Percentiles rank a stretch among this genome's conserved stretches.
phyloP scores from a whole-genome alignment of 2,329 filamentous ascomycete genomes.

The Trichoderma koningiopsis region DNA sequence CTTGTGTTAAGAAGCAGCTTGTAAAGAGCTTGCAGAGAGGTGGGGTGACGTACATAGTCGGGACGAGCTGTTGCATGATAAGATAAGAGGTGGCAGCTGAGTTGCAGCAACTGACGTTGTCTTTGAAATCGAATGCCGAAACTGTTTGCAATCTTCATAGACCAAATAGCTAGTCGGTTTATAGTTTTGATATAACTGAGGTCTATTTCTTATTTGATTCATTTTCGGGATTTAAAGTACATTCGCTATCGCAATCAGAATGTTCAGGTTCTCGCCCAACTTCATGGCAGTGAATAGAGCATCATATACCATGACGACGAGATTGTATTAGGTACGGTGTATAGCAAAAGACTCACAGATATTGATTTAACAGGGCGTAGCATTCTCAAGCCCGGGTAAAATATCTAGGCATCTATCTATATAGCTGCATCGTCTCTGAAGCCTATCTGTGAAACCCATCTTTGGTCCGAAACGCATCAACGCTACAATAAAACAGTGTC shows the following conservation, averaged over 20 bases:
- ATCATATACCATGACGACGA: accelerated
- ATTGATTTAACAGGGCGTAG: neutral
- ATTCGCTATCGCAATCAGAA: neutral
- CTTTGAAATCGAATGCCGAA: neutral
- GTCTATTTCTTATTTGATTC: neutral
- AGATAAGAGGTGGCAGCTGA: neutral
- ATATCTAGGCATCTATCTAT: neutral
- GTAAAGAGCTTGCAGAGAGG: conserved; percentile 15
- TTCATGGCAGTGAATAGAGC: neutral
- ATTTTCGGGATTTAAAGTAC: neutral
- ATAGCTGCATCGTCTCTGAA: neutral
- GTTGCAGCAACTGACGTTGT: neutral
- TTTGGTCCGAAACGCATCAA: neutral
- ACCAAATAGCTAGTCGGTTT: neutral
- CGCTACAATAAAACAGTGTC: neutral
- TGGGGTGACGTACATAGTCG: conserved; percentile 17
- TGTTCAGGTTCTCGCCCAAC: neutral
- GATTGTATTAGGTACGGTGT: neutral
- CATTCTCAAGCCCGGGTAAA: too few species aligned
- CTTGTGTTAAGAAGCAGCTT: neutral
- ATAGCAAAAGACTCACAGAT: neutral
- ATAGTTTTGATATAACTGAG: neutral
- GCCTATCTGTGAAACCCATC: neutral
- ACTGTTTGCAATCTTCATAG: neutral
- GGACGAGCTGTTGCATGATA: neutral